A percentile compares a stretch with the other conserved stretches of the same genome.
phyloP scores from a whole-genome alignment of 1,139 yeast genomes.

The Yamadazyma jaroonii region DNA sequence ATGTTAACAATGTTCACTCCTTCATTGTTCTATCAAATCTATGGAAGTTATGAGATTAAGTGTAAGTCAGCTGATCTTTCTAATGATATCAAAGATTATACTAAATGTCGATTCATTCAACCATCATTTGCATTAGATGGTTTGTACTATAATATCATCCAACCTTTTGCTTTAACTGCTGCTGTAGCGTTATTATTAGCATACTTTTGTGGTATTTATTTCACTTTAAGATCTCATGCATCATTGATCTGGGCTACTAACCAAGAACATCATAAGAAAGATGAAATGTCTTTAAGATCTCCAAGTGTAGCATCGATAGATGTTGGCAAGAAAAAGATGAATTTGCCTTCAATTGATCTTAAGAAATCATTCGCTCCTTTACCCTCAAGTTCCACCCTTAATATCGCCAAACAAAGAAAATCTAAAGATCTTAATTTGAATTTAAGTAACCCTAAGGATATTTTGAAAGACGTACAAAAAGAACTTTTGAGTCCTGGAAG shows the following conservation, averaged over 20 bases:
- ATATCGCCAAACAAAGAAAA: constrained; percentile 18
- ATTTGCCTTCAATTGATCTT: constrained; percentile 1
- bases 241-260: constrained; percentile 88
- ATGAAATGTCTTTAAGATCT: constrained; percentile 14
- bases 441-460: not conserved
- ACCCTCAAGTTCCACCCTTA: constrained; percentile 18
- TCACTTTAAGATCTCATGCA: constrained; percentile 94
- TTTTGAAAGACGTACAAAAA: not conserved
- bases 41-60: constrained; percentile 79
- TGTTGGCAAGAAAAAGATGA: constrained; percentile 11
- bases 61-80: constrained; percentile 51
- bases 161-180: constrained; percentile 81
- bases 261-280: constrained; percentile 27
- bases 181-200: constrained; percentile 80
- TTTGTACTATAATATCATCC: constrained; percentile 62
- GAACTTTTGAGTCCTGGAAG: not conserved
- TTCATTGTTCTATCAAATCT: constrained; percentile 82
- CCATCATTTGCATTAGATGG: constrained; percentile 66
- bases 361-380: constrained; percentile 7
- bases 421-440: constrained; percentile 6
- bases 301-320: constrained; percentile 28
- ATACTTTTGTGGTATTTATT: constrained; percentile 86
- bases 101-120: constrained; percentile 75
- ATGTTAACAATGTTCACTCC: constrained; percentile 93
- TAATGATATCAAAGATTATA: constrained; percentile 42